A percentile compares a stretch with the other conserved stretches of the same genome.
phyloP scores from a whole-genome alignment of 2,329 filamentous ascomycete genomes.

The Metarhizium sp. region DNA sequence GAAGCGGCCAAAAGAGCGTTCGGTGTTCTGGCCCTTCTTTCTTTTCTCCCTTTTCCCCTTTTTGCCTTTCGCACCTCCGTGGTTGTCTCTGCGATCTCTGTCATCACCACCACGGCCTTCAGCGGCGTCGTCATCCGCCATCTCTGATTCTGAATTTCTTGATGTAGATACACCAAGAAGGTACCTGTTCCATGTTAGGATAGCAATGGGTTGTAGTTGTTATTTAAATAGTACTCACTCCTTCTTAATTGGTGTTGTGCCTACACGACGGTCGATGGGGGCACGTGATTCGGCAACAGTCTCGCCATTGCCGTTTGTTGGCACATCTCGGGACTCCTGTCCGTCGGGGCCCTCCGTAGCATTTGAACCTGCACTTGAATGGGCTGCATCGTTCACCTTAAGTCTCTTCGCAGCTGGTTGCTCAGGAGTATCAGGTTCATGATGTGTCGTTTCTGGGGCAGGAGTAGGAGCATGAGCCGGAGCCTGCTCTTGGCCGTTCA shows the following conservation, averaged over 20 bases:
- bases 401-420: constrained; percentile 49
- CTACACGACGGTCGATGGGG: constrained; percentile 32
- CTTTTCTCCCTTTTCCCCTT: constrained; percentile 39
- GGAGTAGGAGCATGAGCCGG: constrained; percentile 1
- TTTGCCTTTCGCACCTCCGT: constrained; percentile 20
- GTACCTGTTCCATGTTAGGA: constrained; percentile 22
- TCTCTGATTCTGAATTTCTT: constrained; percentile 14
- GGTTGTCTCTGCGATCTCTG: constrained; percentile 40
- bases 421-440: constrained; percentile 5
- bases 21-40: constrained; percentile 64
- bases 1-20: constrained; percentile 71
- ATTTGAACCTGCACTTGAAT: constrained; percentile 6
- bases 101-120: constrained; percentile 28
- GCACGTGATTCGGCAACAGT: constrained; percentile 6
- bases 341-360: constrained; percentile 8
- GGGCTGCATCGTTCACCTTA: constrained; percentile 35
- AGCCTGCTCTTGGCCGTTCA: constrained; percentile 11
- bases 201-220: too few relatives aligned
- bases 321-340: constrained; percentile 5
- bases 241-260: constrained; percentile 61
- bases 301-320: constrained; percentile 8
- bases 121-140: constrained; percentile 38
- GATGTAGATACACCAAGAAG: constrained; percentile 26
- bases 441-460: neutral
- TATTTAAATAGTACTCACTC: constrained; percentile 41